Percentiles rank a stretch among this genome's conserved stretches.
phyloP scores from a whole-genome alignment of 2,329 filamentous ascomycete genomes.

The Venturia oleaginea region DNA sequence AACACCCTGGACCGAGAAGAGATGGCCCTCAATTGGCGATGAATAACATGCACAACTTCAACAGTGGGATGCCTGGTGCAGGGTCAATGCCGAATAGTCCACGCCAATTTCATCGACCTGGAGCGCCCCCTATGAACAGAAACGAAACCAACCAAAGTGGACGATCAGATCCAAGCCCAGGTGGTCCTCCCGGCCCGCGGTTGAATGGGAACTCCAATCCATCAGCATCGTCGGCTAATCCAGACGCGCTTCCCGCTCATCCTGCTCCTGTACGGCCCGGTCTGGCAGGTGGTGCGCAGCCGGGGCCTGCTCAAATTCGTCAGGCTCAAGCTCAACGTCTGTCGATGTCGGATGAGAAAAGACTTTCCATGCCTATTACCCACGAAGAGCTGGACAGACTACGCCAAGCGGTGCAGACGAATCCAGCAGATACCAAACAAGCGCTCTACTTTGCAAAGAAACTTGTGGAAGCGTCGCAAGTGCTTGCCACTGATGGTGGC shows the following conservation, averaged over 20 bases:
- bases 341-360: conserved; percentile 16
- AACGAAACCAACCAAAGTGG: conserved; percentile 27
- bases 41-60: conserved; percentile 11
- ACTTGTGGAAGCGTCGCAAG: conserved; percentile 72
- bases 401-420: conserved; percentile 57
- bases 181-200: conserved; percentile 18
- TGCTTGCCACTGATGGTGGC: conserved; percentile 67
- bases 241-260: conserved; percentile 16
- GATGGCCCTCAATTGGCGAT: conserved; percentile 1
- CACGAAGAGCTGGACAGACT: conserved; percentile 68
- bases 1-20: neutral
- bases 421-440: conserved; percentile 62
- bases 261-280: conserved; percentile 47
- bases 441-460: conserved; percentile 72
- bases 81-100: conserved; percentile 7
- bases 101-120: conserved; percentile 13
- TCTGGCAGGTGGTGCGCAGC: conserved; percentile 21
- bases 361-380: conserved; percentile 54
- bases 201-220: neutral
- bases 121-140: conserved; percentile 22
- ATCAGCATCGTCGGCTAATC: neutral
- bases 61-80: conserved; percentile 14
- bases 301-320: conserved; percentile 10
- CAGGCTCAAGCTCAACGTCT: conserved; percentile 10
- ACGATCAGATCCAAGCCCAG: conserved; percentile 28